Evolutionary conservation across 2,329 filamentous ascomycete genomes (phyloP), one percentile per base, ranked within the genome.

Genomic region (Verticillium isaacii): DNA sequence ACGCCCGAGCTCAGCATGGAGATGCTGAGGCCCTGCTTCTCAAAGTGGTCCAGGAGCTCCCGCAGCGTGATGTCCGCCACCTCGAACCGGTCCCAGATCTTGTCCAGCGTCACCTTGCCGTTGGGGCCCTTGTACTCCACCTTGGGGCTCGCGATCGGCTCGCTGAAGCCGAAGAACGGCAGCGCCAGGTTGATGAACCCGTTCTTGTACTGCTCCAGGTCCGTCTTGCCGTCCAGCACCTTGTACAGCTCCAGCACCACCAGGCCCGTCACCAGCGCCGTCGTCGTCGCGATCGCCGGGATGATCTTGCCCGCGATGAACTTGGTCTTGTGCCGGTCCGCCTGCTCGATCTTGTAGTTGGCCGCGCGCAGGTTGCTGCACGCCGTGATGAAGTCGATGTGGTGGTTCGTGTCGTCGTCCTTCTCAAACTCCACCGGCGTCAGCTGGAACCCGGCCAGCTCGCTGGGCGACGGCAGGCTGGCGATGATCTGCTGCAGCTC

Each of bases 221-320:
- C 92, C n/a, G 85, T 86, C 83, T 99, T 97, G 72, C 93, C 94
- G 71, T 98, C 95, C 56, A 99, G 83, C 66, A 99, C 86, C 86
- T 99, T 99, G 88, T 92, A 97, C 57, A 98, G 80, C 80, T 99
- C 95, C 56, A 99, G 80, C 17, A 96, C 85, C 60, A 99, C 93
- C 56, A 99, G 83, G 62, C 95, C 95, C 2, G 95, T 99, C 14
- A 98, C 94, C 62, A 99, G 82, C 3, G 95, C 94, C 2, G 95
- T 99, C 0, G 95, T 98, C 3, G 95, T 99, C 55, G 95, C 95
- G 75, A 99, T 99, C 56, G 95, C 95, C 25, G 95, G 95, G 67
- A 99, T 99, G 69, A 99, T 99, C 85, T 99, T 99, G 75, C 95
- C 95, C 36, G 95, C 96, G 73, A 99, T 99, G 77, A 99, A 98